Evolutionary conservation across 768 basidiomycete species (phyloP).

Genomic region (Kwoniella botswanensis): DNA sequence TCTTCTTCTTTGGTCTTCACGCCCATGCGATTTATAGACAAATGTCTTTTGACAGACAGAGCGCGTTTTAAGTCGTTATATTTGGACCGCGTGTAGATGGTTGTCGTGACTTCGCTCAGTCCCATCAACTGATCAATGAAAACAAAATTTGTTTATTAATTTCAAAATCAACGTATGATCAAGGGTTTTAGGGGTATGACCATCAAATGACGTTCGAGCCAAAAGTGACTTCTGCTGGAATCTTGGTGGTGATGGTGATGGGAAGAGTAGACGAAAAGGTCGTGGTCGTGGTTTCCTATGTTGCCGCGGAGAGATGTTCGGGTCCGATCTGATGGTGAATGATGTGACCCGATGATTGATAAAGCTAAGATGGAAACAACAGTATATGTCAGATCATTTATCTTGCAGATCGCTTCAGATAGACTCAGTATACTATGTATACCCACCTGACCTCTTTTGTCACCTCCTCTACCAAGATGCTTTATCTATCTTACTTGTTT

Average conservation of each 20-base stretch:
- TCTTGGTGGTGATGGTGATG: neutral
- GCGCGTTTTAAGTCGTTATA: neutral
- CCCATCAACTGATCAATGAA: neutral
- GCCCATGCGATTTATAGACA: neutral
- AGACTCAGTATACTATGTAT: neutral
- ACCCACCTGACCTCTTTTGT: neutral
- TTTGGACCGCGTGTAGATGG: neutral
- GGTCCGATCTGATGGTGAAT: neutral
- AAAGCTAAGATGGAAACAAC: neutral
- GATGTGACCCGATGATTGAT: neutral
- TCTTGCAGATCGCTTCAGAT: too few species aligned
- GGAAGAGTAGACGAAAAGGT: neutral
- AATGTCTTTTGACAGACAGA: neutral
- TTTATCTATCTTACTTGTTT: neutral
- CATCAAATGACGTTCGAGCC: neutral
- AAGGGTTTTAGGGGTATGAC: too few species aligned
- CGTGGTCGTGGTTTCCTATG: neutral
- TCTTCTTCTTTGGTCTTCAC: neutral
- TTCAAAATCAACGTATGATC: too few species aligned
- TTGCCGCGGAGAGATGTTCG: constrained; percentile 7
- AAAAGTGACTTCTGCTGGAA: neutral
- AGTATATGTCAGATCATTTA: neutral
- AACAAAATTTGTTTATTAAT: neutral
- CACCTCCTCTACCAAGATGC: neutral
- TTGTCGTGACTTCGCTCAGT: neutral